Conservation (phyloP, 176 grass and related monocot genomes). For the Oryza meridionalis region DNA sequence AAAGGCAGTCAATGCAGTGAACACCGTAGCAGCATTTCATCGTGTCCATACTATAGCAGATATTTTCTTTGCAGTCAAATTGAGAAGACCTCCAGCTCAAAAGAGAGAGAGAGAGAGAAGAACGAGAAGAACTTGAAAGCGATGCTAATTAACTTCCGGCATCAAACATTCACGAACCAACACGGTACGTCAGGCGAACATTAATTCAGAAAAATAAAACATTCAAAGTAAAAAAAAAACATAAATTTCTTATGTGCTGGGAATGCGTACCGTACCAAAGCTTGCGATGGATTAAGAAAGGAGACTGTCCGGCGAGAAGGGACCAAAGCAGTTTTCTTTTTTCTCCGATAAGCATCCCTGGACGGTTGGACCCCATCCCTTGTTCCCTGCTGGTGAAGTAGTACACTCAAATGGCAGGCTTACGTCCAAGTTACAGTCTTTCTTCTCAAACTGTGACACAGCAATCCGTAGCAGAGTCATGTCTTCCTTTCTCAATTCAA, state of each 20-base stretch:
- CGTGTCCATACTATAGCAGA: too few species aligned
- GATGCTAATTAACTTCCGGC: background rate
- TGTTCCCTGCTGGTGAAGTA: background rate
- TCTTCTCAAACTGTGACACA: background rate
- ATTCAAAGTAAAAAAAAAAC: background rate
- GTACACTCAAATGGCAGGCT: conserved; percentile 28
- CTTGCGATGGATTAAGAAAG: background rate
- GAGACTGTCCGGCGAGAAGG: conserved; percentile 4
- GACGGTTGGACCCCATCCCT: too few species aligned
- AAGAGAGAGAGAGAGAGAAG: background rate
- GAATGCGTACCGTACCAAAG: conserved; percentile 21
- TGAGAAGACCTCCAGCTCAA: background rate
- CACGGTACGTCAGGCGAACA: background rate
- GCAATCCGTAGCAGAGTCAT: background rate
- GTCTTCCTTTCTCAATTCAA: background rate
- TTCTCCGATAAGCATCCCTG: background rate
- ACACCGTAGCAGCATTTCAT: too few species aligned
- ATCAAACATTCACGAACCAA: conserved; percentile 7
- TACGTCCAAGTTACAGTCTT: background rate
- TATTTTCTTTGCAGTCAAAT: too few species aligned
- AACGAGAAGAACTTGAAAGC: background rate
- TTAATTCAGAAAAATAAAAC: background rate
- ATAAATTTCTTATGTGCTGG: background rate
- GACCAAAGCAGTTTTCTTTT: background rate
- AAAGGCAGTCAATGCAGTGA: too few species aligned